Conservation (phyloP, 768 basidiomycete species). For the Clitopilus hobsonii region DNA sequence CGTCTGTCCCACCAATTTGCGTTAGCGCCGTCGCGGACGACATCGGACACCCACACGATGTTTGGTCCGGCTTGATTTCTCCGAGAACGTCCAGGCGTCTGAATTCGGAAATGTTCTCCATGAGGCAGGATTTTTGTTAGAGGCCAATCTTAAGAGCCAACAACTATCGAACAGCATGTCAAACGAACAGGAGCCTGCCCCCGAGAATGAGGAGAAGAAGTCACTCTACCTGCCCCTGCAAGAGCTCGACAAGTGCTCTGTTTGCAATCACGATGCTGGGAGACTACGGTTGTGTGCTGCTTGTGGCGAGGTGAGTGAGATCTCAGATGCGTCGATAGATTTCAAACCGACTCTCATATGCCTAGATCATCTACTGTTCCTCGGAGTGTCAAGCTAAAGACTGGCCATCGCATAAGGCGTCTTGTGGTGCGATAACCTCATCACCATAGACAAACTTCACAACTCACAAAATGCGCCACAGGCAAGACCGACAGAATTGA, state of each 20-base stretch:
- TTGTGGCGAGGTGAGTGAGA: neutral
- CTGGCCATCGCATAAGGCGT: neutral
- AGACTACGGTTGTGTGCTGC: neutral
- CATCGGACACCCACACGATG: neutral
- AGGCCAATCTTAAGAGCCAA: no score
- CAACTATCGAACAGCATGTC: neutral
- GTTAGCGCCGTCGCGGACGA: no score
- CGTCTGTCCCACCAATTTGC: neutral
- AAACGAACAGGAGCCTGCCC: neutral
- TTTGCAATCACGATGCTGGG: neutral
- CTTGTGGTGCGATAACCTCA: neutral
- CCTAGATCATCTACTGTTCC: neutral
- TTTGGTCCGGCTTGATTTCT: neutral
- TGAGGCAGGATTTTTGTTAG: no score
- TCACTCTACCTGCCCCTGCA: neutral
- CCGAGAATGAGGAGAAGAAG: neutral
- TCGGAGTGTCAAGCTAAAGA: neutral
- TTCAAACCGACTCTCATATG: neutral
- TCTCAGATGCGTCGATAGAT: neutral
- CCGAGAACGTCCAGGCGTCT: neutral
- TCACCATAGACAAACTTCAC: neutral
- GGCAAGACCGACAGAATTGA: slow-evolving; percentile 23
- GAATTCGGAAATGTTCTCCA: no score
- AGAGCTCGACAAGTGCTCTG: neutral
- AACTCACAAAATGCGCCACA: slow-evolving; percentile 11